phyloP scores from a whole-genome alignment of 2,329 filamentous ascomycete genomes.

The Claviceps purpurea region DNA sequence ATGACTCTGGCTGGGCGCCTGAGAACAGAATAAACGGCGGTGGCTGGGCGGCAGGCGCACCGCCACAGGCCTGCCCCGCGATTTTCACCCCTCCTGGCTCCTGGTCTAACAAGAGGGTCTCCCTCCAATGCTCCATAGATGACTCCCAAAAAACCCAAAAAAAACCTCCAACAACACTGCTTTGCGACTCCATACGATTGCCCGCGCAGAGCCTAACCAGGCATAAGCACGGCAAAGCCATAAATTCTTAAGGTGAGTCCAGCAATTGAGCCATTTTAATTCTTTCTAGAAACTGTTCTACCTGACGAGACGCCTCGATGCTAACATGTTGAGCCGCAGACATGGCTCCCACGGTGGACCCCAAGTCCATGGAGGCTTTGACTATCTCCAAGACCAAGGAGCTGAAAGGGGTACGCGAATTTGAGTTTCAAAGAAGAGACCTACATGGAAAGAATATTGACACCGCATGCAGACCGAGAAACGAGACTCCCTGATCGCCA shows the following conservation, averaged over 20 bases:
- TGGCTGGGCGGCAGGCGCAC: background rate
- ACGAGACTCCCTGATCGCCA: constrained; percentile 64
- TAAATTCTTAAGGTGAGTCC: constrained; percentile 5
- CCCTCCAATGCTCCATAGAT: constrained; percentile 11
- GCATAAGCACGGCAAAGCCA: constrained; percentile 5
- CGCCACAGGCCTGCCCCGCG: constrained; percentile 17
- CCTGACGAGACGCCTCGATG: background rate
- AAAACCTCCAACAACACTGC: background rate
- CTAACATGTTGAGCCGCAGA: background rate
- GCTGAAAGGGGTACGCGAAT: constrained; percentile 38
- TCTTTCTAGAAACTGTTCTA: background rate
- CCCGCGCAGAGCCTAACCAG: constrained; percentile 4
- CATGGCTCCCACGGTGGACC: constrained; percentile 30
- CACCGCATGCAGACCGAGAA: constrained; percentile 56
- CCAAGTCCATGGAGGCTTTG: constrained; percentile 37
- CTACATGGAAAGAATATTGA: background rate
- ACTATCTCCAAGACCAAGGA: constrained; percentile 47
- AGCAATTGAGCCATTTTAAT: background rate
- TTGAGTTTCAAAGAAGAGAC: background rate
- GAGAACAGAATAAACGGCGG: background rate
- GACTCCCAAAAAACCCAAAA: constrained; percentile 13
- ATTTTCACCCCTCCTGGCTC: constrained; percentile 21
- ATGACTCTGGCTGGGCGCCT: background rate
- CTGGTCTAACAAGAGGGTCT: background rate
- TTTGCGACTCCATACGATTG: constrained; percentile 7